Conservation (phyloP, 306 rosid genomes). For the Lathyrus sativus region DNA sequence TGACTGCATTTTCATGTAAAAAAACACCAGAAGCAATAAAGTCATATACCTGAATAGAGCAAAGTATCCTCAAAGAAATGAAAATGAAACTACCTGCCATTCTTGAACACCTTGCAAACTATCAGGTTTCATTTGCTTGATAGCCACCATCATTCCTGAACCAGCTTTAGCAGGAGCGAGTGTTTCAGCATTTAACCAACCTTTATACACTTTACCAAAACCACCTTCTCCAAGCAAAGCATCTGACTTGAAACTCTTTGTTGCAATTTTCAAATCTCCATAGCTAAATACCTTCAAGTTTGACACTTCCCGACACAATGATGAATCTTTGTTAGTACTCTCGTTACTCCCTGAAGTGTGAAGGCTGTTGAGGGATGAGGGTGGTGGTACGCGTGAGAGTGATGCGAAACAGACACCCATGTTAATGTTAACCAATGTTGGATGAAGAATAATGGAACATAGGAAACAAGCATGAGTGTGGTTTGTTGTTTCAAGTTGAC, state of each 20-base stretch:
- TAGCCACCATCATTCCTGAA: constrained; percentile 65
- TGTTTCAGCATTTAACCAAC: constrained; percentile 73
- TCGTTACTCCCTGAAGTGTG: not conserved
- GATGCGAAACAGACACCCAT: not conserved
- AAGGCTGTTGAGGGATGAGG: not conserved
- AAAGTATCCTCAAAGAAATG: not conserved
- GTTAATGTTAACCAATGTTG: not conserved
- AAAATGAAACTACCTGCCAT: constrained; percentile 64
- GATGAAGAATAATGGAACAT: not conserved
- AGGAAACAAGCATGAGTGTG: not conserved
- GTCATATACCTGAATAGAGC: not conserved
- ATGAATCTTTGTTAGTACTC: constrained; percentile 37
- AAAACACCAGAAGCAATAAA: not conserved
- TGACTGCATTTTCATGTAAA: constrained; percentile 56
- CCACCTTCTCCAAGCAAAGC: constrained; percentile 82
- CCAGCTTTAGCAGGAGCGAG: constrained; percentile 62
- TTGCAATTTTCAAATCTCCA: constrained; percentile 62
- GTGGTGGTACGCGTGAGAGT: not conserved
- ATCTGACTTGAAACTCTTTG: constrained; percentile 62
- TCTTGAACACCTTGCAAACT: constrained; percentile 79
- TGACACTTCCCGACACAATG: constrained; percentile 42
- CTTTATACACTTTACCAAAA: constrained; percentile 84
- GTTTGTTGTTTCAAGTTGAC: not conserved
- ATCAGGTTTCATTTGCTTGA: constrained; percentile 71
- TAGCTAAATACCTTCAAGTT: constrained; percentile 63